Evolutionary conservation across 2,329 filamentous ascomycete species (phyloP), one percentile per base, ranked within the genome.

Genomic region (Aspergillus candidus): DNA sequence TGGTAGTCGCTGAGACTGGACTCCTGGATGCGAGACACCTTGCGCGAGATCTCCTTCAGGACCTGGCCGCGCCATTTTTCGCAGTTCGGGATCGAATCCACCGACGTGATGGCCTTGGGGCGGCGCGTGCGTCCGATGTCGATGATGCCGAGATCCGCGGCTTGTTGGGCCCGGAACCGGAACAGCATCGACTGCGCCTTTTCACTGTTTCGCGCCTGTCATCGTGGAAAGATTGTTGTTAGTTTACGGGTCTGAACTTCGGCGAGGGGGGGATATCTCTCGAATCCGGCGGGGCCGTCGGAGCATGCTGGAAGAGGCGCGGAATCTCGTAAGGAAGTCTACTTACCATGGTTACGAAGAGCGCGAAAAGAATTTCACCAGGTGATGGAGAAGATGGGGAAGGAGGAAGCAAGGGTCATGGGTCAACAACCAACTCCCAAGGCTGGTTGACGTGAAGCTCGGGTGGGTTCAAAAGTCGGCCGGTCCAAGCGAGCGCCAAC

Each of bases 151-250:
- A 96, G 79, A 72, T 96, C 90, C 53, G 89, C 88, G 54, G 91
- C 91, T 79, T 97, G 93, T 59, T 91, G 87, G 63, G 94, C 93
- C 68, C 93, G 88, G 77, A 98, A 98, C 77, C 93, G 91, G 75
- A 96, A 98, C 69, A 98, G 91, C 91, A 98, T 98, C 38, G 90
- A 96, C 76, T 98, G 93, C 61, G 93, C 91, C 71, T 97, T 98
- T 78, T 97, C 91, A 36, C 88, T 91, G 70, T 97, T 96, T 64
- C 91, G 91, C 63, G 91, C 90, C 91, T 89, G 57, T 48, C 33
- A 27, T 27, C 6, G 22, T 44, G 42, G 41, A 32, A 48, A 41
- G 12, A 37, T 15, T 48, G 32, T 11, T 7, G 40, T 60, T 57
- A 60, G 56, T 31, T 33, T 38, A 30, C 30, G 30, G 22, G 6